These are phyloP conservation scores for Letharia lupina DNA, from an alignment of 495 filamentous ascomycete genomes.

Conservation along the genomic window DNA sequence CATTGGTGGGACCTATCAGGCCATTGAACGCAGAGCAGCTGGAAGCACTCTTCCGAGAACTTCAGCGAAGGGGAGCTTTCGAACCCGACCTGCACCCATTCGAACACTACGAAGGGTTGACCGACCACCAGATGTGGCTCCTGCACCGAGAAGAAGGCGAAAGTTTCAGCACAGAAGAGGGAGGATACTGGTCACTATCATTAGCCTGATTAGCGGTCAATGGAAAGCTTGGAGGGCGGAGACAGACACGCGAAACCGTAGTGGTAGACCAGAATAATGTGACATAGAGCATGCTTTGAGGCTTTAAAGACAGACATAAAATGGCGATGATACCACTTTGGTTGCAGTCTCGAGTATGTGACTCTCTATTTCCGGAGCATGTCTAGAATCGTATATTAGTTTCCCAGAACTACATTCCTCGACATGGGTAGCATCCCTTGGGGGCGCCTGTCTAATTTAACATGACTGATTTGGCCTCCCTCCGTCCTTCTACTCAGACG, in stretches of 20 bases:
- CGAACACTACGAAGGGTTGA: neutral
- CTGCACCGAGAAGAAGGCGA: neutral
- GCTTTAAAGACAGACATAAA: too few species aligned
- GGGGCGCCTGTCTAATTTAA: neutral
- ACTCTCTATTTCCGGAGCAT: too few species aligned
- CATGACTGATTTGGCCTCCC: neutral
- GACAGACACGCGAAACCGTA: neutral
- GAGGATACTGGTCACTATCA: neutral
- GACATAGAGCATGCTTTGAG: neutral
- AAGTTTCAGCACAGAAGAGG: neutral
- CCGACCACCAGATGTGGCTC: neutral
- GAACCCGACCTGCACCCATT: neutral
- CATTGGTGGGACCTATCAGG: neutral
- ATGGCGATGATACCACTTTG: too few species aligned
- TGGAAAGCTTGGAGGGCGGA: neutral
- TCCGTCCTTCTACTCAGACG: neutral
- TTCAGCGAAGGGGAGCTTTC: conserved; percentile 1
- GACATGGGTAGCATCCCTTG: neutral
- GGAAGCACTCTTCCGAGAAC: conserved; percentile 2
- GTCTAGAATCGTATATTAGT: too few species aligned
- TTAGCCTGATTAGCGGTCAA: neutral
- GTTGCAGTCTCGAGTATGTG: too few species aligned
- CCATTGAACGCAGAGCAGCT: conserved; percentile 1
- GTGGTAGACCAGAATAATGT: neutral
- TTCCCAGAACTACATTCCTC: too few species aligned